phyloP scores from a whole-genome alignment of 2,329 filamentous ascomycete species.

The Didymella exigua region DNA sequence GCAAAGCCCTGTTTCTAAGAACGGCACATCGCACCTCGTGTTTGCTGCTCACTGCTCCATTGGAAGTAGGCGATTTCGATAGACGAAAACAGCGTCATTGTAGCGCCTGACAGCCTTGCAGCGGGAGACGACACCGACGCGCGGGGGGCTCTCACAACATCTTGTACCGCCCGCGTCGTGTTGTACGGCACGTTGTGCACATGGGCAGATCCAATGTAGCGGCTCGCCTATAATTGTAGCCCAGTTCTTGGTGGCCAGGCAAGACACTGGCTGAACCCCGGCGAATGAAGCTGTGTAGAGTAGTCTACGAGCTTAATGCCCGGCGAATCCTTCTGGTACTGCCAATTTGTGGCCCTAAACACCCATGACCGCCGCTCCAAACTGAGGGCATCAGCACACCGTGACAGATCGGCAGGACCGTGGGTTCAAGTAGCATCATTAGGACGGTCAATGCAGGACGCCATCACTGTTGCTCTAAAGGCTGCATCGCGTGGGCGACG shows the following conservation, averaged over 20 bases:
- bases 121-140: conserved; percentile 15
- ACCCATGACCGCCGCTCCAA: neutral
- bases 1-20: conserved; percentile 21
- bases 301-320: conserved; percentile 2
- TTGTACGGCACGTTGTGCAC: conserved; percentile 13
- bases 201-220: conserved; percentile 12
- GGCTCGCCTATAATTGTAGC: conserved; percentile 8
- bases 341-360: conserved; percentile 8
- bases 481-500: conserved; percentile 10
- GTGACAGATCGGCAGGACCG: conserved; percentile 10
- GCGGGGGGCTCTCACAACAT: conserved; percentile 4
- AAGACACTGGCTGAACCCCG: conserved; percentile 2
- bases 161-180: conserved; percentile 2
- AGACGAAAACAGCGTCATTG: conserved; percentile 8
- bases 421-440: conserved; percentile 14
- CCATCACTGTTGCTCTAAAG: conserved; percentile 6
- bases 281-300: conserved; percentile 5
- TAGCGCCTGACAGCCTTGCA: conserved; percentile 24
- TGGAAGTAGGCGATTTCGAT: conserved; percentile 15
- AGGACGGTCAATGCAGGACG: conserved; percentile 4
- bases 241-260: neutral
- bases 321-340: conserved; percentile 16
- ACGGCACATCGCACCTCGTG: conserved; percentile 36
- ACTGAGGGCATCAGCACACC: conserved; percentile 4
- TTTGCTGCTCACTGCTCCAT: conserved; percentile 30